Base-by-base conservation (phyloP, 1,139 yeast species). In the Lodderomyces metapsilosis region DNA sequence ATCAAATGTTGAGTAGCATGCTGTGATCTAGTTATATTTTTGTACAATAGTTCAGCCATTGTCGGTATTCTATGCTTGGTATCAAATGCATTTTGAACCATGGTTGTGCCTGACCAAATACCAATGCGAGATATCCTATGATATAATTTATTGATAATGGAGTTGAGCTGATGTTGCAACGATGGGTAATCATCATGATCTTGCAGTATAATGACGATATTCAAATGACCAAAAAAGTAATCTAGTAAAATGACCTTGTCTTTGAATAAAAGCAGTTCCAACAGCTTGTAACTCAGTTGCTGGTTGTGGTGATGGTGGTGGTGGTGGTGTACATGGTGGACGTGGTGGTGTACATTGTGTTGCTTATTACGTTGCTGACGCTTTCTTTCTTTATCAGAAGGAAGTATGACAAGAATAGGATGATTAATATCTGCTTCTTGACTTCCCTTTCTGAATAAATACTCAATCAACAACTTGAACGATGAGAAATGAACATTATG, bases 101-200 rank as follows among this genome's bases (percentile, higher is more conserved):
- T 35, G 4, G 37, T 68, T 22, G 77, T 70, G 2, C 84, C 84
- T 0, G 79, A 72, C 85, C 84, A 80, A 3, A 78, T 67, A 51
- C 75, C 73, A 45, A 80, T 73, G 46, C 85, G 58, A 5, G 68
- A 51, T 32, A 78, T 64, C 48, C 85, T 58, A 50, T 72, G 48
- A 43, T 51, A 50, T n/a, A 68, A 57, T 39, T 64, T 50, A 7
- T 42, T 37, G 17, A 55, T 52, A 37, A 67, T 65, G 39, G 62
- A 52, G 16, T 53, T 45, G n/a, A 71, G 58, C 13, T 57, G 53
- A 3, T 51, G 52, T 46, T 68, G 59, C 34, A 68, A 52, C 7
- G 53, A 50, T 4, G 46, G 46, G 6, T 61, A 54, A 25, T 57
- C 46, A 13, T 50, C 52, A 1, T 52, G 45, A 11, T 56, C 51